A percentile compares a stretch with the other conserved stretches of the same genome.
Conservation (phyloP, 495 filamentous ascomycete species). For the Penicillium silybi region DNA sequence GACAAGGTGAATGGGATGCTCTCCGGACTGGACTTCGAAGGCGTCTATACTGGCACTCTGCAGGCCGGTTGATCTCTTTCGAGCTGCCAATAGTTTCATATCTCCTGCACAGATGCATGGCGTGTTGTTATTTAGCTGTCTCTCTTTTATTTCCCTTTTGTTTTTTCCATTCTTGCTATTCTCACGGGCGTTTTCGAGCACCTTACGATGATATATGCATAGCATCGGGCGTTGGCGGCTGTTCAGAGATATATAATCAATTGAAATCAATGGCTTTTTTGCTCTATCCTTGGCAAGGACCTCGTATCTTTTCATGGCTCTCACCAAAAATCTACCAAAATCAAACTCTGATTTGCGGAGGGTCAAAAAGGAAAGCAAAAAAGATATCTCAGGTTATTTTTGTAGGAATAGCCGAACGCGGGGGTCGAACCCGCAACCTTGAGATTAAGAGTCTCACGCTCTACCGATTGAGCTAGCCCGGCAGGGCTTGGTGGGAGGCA, state of each 20-base stretch:
- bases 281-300: not conserved
- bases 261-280: no score
- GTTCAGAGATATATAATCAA: slow-evolving; percentile 10
- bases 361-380: no score
- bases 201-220: slow-evolving; percentile 22
- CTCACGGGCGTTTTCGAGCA: slow-evolving; percentile 14
- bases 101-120: slow-evolving; percentile 12
- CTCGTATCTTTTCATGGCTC: no score
- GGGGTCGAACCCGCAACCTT: slow-evolving; percentile 58
- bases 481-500: slow-evolving; percentile 17
- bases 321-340: no score
- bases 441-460: slow-evolving; percentile 61
- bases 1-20: slow-evolving; percentile 57
- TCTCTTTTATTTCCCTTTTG: not conserved
- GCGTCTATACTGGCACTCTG: slow-evolving; percentile 41
- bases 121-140: slow-evolving; percentile 4
- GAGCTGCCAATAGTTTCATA: not conserved
- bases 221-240: slow-evolving; percentile 26
- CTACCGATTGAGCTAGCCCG: slow-evolving; percentile 58
- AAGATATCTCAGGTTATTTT: slow-evolving; percentile 12
- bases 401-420: slow-evolving; percentile 48
- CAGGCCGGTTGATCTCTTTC: slow-evolving; percentile 14
- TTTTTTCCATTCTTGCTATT: not conserved
- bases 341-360: no score
- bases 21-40: slow-evolving; percentile 47